Evolutionary conservation across 2,329 filamentous ascomycete genomes (phyloP).

Genomic region (Fusarium xyrophilum): DNA sequence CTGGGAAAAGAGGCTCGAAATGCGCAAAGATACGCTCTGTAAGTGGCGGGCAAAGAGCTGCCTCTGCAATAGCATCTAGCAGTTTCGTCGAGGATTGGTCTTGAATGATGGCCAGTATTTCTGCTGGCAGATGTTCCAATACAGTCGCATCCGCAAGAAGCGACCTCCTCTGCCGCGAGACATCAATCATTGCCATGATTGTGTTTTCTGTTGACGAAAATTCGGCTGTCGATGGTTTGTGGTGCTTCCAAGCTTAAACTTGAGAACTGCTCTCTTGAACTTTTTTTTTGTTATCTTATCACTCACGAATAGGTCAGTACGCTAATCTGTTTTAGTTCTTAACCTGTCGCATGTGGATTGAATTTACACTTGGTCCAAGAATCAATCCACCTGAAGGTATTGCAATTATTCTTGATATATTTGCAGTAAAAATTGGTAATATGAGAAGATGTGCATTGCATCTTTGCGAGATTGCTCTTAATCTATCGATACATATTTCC

Average conservation of each 20-base stretch:
- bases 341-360: background rate
- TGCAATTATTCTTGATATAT: background rate
- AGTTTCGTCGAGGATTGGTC: conserved; percentile 69
- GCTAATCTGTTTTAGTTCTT: conserved; percentile 23
- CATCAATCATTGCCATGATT: conserved; percentile 63
- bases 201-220: conserved; percentile 43
- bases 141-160: conserved; percentile 62
- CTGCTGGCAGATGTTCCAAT: conserved; percentile 69
- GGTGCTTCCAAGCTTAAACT: conserved; percentile 36
- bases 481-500: background rate
- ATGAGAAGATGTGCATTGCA: background rate
- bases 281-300: conserved; percentile 48
- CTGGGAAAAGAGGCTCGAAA: conserved; percentile 78
- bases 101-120: conserved; percentile 72
- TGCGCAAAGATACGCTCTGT: conserved; percentile 77
- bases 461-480: background rate
- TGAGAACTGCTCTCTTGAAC: conserved; percentile 43
- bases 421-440: too few species aligned
- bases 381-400: background rate
- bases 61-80: conserved; percentile 73
- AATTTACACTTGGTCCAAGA: background rate
- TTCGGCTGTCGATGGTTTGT: conserved; percentile 37
- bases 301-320: background rate
- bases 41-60: conserved; percentile 71
- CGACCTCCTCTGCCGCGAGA: conserved; percentile 62